Evolutionary conservation across 352 stramenopile genomes (phyloP).

Genomic region (Stramenopiles sp.): DNA sequence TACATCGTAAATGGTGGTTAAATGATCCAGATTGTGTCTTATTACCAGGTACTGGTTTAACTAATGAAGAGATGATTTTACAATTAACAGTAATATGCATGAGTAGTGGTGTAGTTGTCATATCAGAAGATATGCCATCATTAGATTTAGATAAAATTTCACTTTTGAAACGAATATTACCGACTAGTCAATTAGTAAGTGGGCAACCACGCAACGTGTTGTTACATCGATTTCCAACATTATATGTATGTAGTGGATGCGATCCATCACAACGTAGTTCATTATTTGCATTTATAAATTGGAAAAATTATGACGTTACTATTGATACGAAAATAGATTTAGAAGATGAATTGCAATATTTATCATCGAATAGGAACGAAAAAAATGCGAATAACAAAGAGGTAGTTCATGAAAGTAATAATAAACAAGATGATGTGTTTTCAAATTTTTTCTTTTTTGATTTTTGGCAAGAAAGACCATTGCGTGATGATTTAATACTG

Average conservation of each 20-base stretch:
- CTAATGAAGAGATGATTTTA: background rate
- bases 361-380: background rate
- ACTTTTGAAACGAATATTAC: background rate
- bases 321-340: background rate
- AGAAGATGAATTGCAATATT: background rate
- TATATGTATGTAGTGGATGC: constrained; percentile 1
- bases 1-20: constrained; percentile 48
- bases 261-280: background rate
- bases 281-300: constrained; percentile 10
- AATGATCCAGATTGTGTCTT: constrained; percentile 59
- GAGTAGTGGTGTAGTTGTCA: background rate
- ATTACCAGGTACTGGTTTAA: background rate
- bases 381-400: background rate
- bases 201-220: background rate
- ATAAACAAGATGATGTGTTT: no score
- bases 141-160: background rate
- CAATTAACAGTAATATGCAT: constrained; percentile 3
- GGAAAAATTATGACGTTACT: background rate
- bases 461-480: constrained; percentile 4
- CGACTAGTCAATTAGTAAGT: background rate
- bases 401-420: background rate
- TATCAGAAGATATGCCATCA: constrained; percentile 3
- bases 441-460: constrained; percentile 6
- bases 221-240: background rate
- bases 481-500: background rate